Evolutionary conservation across 1,284 basidiomycete genomes (phyloP).

Genomic region (Sanghuangporus weigelae): DNA sequence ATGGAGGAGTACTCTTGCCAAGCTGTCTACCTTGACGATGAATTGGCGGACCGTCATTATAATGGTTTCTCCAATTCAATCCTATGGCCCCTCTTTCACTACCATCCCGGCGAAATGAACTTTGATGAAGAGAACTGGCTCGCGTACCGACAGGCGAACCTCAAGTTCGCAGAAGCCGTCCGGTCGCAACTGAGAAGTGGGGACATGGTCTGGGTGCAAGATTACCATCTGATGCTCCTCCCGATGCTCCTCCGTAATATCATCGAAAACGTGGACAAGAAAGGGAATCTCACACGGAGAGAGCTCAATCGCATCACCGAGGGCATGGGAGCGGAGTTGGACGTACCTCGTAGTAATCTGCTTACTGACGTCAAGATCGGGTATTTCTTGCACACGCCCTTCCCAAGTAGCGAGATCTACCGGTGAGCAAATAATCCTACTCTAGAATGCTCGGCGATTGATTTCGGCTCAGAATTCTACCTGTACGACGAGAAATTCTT

Average conservation of each 20-base stretch:
- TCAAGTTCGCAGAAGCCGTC: slow-evolving; percentile 90
- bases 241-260: slow-evolving; percentile 90
- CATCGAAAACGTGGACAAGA: slow-evolving; percentile 64
- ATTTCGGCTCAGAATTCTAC: slow-evolving; percentile 67
- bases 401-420: slow-evolving; percentile 98
- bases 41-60: slow-evolving; percentile 96
- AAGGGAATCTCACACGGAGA: slow-evolving; percentile 56
- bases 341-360: slow-evolving; percentile 30
- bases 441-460: neutral
- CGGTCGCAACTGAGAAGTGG: slow-evolving; percentile 72
- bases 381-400: slow-evolving; percentile 98
- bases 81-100: slow-evolving; percentile 99
- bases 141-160: slow-evolving; percentile 95
- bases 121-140: slow-evolving; percentile 99
- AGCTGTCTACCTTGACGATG: slow-evolving; percentile 96
- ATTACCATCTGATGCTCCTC: slow-evolving; percentile 96
- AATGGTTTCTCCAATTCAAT: slow-evolving; percentile 99
- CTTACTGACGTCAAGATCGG: slow-evolving; percentile 83
- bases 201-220: slow-evolving; percentile 98
- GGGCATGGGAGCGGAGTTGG: slow-evolving; percentile 60
- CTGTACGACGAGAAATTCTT: slow-evolving; percentile 94
- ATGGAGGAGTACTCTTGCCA: slow-evolving; percentile 95
- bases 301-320: slow-evolving; percentile 76
- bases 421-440: slow-evolving; percentile 46
- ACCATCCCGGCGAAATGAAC: slow-evolving; percentile 98